Base-by-base conservation (phyloP, 805 yeast species). In the Metschnikowia chrysomelidarum region DNA sequence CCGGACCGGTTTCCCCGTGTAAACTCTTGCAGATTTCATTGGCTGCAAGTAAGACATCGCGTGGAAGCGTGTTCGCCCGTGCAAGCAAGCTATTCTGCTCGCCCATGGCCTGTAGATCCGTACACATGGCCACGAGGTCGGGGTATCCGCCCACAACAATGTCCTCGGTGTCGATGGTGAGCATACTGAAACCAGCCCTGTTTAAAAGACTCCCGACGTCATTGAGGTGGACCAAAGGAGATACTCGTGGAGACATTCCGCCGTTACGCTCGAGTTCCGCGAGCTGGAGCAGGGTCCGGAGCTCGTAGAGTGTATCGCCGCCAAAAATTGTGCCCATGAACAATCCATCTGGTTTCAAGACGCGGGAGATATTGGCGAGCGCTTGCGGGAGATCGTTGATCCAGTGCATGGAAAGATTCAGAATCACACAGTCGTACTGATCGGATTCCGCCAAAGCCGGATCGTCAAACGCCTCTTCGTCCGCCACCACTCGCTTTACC, bases 131-230 rank as follows among this genome's bases (percentile, higher is more conserved):
- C 36, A 76, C 64, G 31, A 83, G 64, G 47, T 81, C 82, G 0
- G 95, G 95, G 50, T 80, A 87, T 16, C 73, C 73, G 13, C 80
- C 82, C 10, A 87, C 88, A 4, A 83, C 75, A 16, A 85, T 75
- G 52, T 87, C 94, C 51, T 87, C 95, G 7, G 85, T 82, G 53
- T 87, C 95, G 30, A 87, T 77, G 0, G 95, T 87, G 32, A 86
- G 70, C 72, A 87, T 74, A 48, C 78, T 81, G 66, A 82, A 87
- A 13, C 87, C 85, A 0, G 89, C 88, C 38, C 77, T 71, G 54
- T 79, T 86, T 62, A 87, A 60, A 21, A 87, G 60, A 12, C 77
- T 68, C 1, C 91, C 93, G 40, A 86, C 75, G 53, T 87, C 95
- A 33, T 80, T 75, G 24, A 86, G 75, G 23, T 81, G 85, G 3